These are phyloP conservation scores for Penicillium vulpinum DNA, from an alignment of 2,329 filamentous ascomycete species.

Conservation along the genomic window DNA sequence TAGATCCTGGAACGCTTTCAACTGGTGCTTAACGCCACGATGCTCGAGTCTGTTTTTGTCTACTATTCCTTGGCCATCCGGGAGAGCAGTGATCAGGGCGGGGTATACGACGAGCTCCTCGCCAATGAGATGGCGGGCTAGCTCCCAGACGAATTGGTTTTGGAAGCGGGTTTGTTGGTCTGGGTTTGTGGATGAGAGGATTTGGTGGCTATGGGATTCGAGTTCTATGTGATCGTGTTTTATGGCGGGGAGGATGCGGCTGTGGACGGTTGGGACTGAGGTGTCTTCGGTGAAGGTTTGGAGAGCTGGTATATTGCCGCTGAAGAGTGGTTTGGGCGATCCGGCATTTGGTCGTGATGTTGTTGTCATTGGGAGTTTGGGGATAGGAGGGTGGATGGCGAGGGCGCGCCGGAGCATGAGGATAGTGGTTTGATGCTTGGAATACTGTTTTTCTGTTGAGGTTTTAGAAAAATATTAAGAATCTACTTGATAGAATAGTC, in stretches of 20 bases:
- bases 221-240: conserved; percentile 47
- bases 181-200: conserved; percentile 42
- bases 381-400: not conserved
- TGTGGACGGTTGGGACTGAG: conserved; percentile 2
- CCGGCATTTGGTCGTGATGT: not conserved
- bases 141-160: conserved; percentile 56
- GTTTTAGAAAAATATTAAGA: too few species aligned
- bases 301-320: conserved; percentile 12
- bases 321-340: not conserved
- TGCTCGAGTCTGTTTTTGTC: conserved; percentile 53
- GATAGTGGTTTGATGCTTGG: not conserved
- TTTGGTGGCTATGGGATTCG: conserved; percentile 45
- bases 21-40: conserved; percentile 53
- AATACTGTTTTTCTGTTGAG: not conserved
- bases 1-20: conserved; percentile 54
- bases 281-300: conserved; percentile 12
- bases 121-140: conserved; percentile 53
- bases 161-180: conserved; percentile 50
- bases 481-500: not conserved
- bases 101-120: conserved; percentile 59
- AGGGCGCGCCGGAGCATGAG: not conserved
- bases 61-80: conserved; percentile 47
- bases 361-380: conserved; percentile 1
- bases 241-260: conserved; percentile 40
- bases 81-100: conserved; percentile 52